These are phyloP conservation scores for Trichoderma arundinaceum DNA, from an alignment of 2,329 filamentous ascomycete species.

Conservation along the genomic window DNA sequence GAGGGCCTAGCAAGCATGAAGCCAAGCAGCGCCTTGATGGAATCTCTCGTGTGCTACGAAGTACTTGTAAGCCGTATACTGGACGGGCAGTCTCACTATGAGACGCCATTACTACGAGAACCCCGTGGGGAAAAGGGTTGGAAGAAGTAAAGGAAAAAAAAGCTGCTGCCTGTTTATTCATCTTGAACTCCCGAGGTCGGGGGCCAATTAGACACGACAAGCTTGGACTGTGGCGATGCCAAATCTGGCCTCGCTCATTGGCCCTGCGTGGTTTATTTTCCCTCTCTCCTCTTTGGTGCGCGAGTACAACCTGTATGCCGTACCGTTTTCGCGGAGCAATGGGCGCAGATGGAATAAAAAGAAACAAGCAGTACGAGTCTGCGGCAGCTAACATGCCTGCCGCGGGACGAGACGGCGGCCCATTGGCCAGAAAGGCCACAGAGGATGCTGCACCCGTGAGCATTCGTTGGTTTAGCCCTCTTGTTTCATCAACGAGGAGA, in stretches of 20 bases:
- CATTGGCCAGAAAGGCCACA: constrained; percentile 26
- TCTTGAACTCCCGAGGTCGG: constrained; percentile 12
- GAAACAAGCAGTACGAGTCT: background rate
- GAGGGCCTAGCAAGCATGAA: background rate
- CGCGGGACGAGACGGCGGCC: background rate
- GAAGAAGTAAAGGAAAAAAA: background rate
- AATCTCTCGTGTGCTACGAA: background rate
- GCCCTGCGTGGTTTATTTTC: constrained; percentile 2
- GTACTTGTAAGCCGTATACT: background rate
- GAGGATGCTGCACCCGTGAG: constrained; percentile 27
- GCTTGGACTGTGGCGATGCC: constrained; percentile 24
- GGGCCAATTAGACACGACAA: constrained; percentile 3
- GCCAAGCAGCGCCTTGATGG: background rate
- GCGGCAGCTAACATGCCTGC: constrained; percentile 17
- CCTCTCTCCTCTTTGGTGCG: background rate
- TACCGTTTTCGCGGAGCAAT: background rate
- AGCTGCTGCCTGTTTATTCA: constrained; percentile 27
- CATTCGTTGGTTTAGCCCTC: constrained; percentile 19
- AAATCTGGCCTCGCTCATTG: constrained; percentile 14
- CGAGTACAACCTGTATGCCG: too few relatives aligned
- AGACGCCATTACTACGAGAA: constrained; percentile 3
- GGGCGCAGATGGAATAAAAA: background rate
- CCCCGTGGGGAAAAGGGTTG: constrained; percentile 24
- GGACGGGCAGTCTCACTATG: background rate
- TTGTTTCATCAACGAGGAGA: constrained; percentile 16